Conservation (phyloP, 805 yeast genomes). For the Pichia sporocuriosa region DNA sequence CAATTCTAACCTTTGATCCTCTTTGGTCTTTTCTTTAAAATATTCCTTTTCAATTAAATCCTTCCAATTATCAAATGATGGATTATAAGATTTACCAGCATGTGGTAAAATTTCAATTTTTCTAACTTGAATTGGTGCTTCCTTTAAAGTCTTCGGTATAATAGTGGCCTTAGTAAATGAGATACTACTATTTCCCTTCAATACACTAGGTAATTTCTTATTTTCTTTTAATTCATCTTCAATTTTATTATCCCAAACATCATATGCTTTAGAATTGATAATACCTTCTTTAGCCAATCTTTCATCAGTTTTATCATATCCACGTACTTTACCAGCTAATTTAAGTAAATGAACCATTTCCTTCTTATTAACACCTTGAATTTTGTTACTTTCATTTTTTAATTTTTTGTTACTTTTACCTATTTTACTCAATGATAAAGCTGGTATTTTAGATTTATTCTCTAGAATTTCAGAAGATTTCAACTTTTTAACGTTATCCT, state of each 20-base stretch:
- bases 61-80: slow-evolving; percentile 80
- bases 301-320: slow-evolving; percentile 46
- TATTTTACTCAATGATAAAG: slow-evolving; percentile 38
- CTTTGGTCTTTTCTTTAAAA: slow-evolving; percentile 56
- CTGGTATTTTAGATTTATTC: slow-evolving; percentile 71
- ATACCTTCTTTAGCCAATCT: slow-evolving; percentile 60
- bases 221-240: slow-evolving; percentile 14
- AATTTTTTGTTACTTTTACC: slow-evolving; percentile 29
- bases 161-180: slow-evolving; percentile 47
- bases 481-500: slow-evolving; percentile 31
- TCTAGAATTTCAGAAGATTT: slow-evolving; percentile 57
- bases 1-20: slow-evolving; percentile 53
- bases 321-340: slow-evolving; percentile 65
- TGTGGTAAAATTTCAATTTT: slow-evolving; percentile 52
- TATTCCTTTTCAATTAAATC: slow-evolving; percentile 61
- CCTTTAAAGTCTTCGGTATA: slow-evolving; percentile 48
- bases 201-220: slow-evolving; percentile 33
- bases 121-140: slow-evolving; percentile 47
- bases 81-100: slow-evolving; percentile 91
- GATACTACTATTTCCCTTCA: slow-evolving; percentile 25
- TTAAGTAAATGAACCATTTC: slow-evolving; percentile 63
- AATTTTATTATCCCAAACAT: slow-evolving; percentile 54
- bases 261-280: slow-evolving; percentile 42
- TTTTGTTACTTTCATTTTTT: slow-evolving; percentile 4
- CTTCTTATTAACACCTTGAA: slow-evolving; percentile 58